Base-by-base conservation (phyloP, 2,329 filamentous ascomycete species). In the Exophiala bonariae region DNA sequence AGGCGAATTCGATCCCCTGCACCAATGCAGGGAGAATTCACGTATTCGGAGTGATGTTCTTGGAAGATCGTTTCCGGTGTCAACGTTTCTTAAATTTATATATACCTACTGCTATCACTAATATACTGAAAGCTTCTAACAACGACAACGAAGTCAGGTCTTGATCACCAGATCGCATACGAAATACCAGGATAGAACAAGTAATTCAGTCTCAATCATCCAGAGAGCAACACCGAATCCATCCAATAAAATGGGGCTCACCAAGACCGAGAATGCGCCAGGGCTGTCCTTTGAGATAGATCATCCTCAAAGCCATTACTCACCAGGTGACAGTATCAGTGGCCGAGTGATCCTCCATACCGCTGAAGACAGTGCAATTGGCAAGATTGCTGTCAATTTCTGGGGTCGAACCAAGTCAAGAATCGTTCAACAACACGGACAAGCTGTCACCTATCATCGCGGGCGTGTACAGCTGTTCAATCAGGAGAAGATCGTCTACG, bases 361-460 rank as follows among this genome's bases (percentile, higher is more conserved):
- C 4, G 44, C 45, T n/a, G 47, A 44, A n/a, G 50, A 56, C 19
- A 44, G 32, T 18, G 48, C 47, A 7, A 54, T 56, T 33, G 56
- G 56, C 16, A 52, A 20, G 9, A 47, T 58, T 2, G 32, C 37
- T 13, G 45, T 56, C 8, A 44, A 43, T 11, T 52, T 58, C 22
- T 58, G 54, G 44, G 56, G 54, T 10, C 47, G 56, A 13, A 42
- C 50, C 13, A 58, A 58, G 39, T 47, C 49, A 16, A 46, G 46
- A 9, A 55, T 56, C 47, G 43, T 49, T 17, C 50, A 56, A 40
- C 47, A 49, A 13, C 43, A 56, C 28, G 50, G 54, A 17, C 48
- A 58, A 19, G 36, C 43, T 5, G 53, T 48, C 22, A 52, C 42
- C 23, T 39, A 45, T 20, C 45, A 51, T 23, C 54, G 53, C 17